Percentiles rank a stretch among this genome's conserved stretches.
Conservation (phyloP, 441 rosid genomes). For the Euphorbia schlechtendalii region DNA sequence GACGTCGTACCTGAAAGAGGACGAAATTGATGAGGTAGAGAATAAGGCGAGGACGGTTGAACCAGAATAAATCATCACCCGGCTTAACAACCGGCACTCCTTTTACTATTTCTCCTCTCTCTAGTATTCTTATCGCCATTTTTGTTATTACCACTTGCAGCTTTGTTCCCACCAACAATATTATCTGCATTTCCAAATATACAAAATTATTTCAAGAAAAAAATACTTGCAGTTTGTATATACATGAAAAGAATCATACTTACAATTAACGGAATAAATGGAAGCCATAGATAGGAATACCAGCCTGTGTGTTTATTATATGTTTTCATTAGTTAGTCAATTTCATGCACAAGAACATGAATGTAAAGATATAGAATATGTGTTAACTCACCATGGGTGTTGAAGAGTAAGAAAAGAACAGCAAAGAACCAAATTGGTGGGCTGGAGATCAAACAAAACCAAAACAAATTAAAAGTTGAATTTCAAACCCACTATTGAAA, state of each 20-base stretch:
- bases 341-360: no score
- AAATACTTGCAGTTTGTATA: no score
- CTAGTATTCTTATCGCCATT: slow-evolving; percentile 62
- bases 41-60: slow-evolving; percentile 63
- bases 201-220: no score
- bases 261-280: slow-evolving; percentile 76
- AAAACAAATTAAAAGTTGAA: no score
- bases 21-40: slow-evolving; percentile 72
- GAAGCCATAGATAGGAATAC: slow-evolving; percentile 70
- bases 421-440: slow-evolving; percentile 74
- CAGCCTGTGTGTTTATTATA: slow-evolving; percentile 36
- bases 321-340: no score
- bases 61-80: slow-evolving; percentile 81
- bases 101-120: slow-evolving; percentile 68
- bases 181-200: slow-evolving; percentile 36
- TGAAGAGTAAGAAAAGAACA: slow-evolving; percentile 53
- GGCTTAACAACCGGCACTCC: slow-evolving; percentile 83
- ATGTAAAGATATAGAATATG: not conserved
- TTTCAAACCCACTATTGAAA: no score
- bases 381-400: slow-evolving; percentile 57
- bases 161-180: slow-evolving; percentile 64
- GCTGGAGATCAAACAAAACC: slow-evolving; percentile 41
- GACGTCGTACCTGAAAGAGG: slow-evolving; percentile 59
- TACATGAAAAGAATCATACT: slow-evolving; percentile 22
- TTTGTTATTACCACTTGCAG: slow-evolving; percentile 71